These are phyloP conservation scores for Spongospora subterranea DNA, from an alignment of 208 protist genomes.

Conservation along the genomic window DNA sequence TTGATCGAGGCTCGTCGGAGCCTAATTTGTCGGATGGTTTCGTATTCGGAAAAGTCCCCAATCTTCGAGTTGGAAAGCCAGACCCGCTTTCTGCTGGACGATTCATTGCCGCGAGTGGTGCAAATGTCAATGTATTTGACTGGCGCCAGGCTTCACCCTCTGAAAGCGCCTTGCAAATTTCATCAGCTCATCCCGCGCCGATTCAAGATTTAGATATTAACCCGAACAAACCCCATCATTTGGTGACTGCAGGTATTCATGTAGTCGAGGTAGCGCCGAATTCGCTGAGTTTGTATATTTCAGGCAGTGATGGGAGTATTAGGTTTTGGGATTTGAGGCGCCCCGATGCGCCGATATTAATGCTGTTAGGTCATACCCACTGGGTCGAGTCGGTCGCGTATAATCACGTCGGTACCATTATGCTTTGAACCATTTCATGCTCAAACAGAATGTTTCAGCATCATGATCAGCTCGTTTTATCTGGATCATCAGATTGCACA, in stretches of 20 bases:
- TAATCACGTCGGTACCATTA: background rate
- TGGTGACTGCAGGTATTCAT: conserved; percentile 1
- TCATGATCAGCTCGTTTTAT: conserved; percentile 12
- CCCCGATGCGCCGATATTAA: background rate
- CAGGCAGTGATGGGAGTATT: background rate
- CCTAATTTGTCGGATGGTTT: background rate
- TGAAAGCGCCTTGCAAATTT: background rate
- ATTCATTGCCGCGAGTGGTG: background rate
- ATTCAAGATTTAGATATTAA: conserved; percentile 37
- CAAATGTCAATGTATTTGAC: background rate
- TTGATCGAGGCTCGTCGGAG: background rate
- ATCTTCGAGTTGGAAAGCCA: background rate
- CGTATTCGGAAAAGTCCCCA: conserved; percentile 53
- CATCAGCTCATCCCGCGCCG: background rate
- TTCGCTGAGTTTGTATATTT: background rate
- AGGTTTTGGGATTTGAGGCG: conserved; percentile 45
- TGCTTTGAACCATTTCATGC: background rate
- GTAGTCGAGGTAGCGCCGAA: background rate
- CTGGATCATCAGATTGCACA: conserved; percentile 16
- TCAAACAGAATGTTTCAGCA: conserved; percentile 13
- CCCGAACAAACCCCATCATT: conserved; percentile 31
- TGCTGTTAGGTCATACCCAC: conserved; percentile 22
- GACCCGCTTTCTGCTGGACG: background rate
- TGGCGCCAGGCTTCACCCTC: background rate
- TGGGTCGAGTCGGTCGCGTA: background rate